Percentiles rank a stretch among this genome's conserved stretches.
These are phyloP conservation scores for Coniochaeta ligniaria DNA, from an alignment of 2,329 filamentous ascomycete species.

Conservation along the genomic window DNA sequence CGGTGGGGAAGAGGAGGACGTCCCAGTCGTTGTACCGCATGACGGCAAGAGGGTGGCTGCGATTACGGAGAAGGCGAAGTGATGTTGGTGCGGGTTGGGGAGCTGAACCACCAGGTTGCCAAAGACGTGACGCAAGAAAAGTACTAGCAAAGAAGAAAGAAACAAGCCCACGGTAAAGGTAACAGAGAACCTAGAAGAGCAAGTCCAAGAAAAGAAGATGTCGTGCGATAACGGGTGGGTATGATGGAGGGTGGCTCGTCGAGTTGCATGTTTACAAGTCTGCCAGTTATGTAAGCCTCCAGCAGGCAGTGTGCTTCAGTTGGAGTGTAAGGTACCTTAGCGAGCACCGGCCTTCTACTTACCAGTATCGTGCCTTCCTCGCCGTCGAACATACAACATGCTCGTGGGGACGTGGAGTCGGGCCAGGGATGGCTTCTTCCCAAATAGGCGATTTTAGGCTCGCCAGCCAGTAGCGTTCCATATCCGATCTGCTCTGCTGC, in stretches of 20 bases:
- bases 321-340: too few relatives aligned
- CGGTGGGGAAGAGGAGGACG: slow-evolving; percentile 66
- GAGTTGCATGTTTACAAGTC: neutral
- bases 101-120: neutral
- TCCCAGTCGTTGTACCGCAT: slow-evolving; percentile 91
- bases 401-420: neutral
- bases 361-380: neutral
- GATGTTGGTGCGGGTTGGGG: neutral
- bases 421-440: neutral
- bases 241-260: neutral
- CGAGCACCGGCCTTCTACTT: too few relatives aligned
- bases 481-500: neutral
- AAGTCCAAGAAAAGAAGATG: neutral
- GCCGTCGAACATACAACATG: neutral
- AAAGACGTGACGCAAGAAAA: neutral
- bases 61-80: neutral
- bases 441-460: neutral
- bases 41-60: slow-evolving; percentile 13
- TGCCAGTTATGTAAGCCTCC: neutral
- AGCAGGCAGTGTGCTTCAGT: too few relatives aligned
- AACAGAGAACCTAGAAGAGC: neutral
- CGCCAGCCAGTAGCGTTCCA: neutral
- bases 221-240: neutral
- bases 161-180: neutral
- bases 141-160: neutral